phyloP scores from a whole-genome alignment of 176 grass and related monocot species.

The Stipa capillata region DNA sequence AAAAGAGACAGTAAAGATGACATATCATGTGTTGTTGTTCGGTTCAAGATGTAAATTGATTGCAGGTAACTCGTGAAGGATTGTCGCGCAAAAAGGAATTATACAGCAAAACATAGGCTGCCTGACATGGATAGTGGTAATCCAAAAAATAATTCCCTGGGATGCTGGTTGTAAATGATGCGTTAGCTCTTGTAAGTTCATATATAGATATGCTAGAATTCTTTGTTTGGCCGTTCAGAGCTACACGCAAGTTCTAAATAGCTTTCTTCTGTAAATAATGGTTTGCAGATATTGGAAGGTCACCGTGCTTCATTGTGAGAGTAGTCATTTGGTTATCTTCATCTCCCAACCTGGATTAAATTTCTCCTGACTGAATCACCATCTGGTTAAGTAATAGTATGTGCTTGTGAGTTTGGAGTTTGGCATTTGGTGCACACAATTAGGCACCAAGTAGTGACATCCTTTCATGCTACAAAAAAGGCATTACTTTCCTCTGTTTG shows the following conservation, averaged over 20 bases:
- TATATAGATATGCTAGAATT: slow-evolving; percentile 34
- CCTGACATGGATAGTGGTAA: neutral
- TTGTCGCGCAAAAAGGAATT: neutral
- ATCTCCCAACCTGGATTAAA: neutral
- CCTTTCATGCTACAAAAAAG: too few species aligned
- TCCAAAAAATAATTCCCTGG: slow-evolving; percentile 16
- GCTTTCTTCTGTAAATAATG: slow-evolving; percentile 41
- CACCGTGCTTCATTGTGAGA: neutral
- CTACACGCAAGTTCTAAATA: slow-evolving; percentile 14
- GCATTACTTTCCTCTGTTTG: too few species aligned
- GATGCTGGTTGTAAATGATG: slow-evolving; percentile 37
- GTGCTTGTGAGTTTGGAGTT: neutral
- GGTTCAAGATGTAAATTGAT: slow-evolving; percentile 49
- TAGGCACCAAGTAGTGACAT: too few species aligned
- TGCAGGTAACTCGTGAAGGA: neutral
- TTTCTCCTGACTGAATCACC: too few species aligned
- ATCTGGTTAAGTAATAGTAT: too few species aligned
- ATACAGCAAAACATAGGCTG: slow-evolving; percentile 10
- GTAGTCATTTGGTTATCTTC: neutral
- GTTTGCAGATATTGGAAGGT: slow-evolving; percentile 29
- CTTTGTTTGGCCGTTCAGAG: slow-evolving; percentile 34
- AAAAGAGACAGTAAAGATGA: slow-evolving; percentile 83
- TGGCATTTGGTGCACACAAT: too few species aligned
- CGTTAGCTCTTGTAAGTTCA: slow-evolving; percentile 22
- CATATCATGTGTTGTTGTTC: slow-evolving; percentile 83